These are phyloP conservation scores for Lobulomyces angularis DNA, from an alignment of 192 early-diverging fungal genomes.

Conservation along the genomic window DNA sequence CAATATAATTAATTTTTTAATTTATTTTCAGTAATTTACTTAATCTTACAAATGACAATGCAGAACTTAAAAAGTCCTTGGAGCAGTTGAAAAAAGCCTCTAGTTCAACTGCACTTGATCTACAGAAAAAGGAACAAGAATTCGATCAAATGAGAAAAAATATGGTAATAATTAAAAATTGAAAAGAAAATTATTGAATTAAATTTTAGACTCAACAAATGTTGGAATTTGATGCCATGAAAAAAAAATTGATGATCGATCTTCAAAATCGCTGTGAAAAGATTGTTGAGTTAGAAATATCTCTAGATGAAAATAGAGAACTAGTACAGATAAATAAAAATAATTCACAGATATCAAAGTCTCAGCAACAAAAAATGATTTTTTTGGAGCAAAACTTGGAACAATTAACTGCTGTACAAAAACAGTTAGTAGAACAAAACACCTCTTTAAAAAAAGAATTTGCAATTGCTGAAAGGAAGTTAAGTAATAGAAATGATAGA, in stretches of 20 bases:
- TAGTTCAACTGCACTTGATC: slow-evolving; percentile 19
- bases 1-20: no score
- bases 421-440: slow-evolving; percentile 94
- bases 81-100: slow-evolving; percentile 39
- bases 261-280: slow-evolving; percentile 95
- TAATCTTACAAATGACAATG: slow-evolving; percentile 41
- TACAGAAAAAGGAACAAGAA: slow-evolving; percentile 57
- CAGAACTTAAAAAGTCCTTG: slow-evolving; percentile 47
- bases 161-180: slow-evolving; percentile 42
- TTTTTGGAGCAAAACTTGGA: slow-evolving; percentile 94
- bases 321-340: neutral
- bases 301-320: slow-evolving; percentile 89
- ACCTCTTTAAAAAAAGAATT: slow-evolving; percentile 89
- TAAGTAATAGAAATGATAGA: slow-evolving; percentile 83
- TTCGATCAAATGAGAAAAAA: slow-evolving; percentile 65
- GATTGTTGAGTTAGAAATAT: slow-evolving; percentile 90
- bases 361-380: slow-evolving; percentile 94
- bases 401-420: slow-evolving; percentile 90
- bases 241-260: slow-evolving; percentile 95
- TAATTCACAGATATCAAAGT: slow-evolving; percentile 78
- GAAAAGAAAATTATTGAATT: neutral
- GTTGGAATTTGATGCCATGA: slow-evolving; percentile 93
- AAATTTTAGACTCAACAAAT: slow-evolving; percentile 60
- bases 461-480: slow-evolving; percentile 78
- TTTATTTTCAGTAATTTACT: slow-evolving; percentile 30